These are phyloP conservation scores for Mikania micrantha DNA, from an alignment of 129 eudicot species.

Conservation along the genomic window DNA sequence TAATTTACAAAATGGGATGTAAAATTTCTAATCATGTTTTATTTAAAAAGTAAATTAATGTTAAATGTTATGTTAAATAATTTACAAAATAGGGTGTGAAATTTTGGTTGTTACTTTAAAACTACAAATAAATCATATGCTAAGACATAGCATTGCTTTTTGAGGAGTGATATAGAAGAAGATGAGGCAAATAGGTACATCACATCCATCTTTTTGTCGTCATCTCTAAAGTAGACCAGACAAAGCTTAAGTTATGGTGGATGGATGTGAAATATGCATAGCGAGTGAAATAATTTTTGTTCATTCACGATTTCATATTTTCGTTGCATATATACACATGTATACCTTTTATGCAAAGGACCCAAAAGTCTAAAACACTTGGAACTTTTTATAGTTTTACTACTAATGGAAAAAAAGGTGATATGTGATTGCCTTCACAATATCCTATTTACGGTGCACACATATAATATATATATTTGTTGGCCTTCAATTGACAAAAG, in stretches of 20 bases:
- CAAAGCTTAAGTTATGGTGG: slow-evolving; percentile 18
- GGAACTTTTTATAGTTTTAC: neutral
- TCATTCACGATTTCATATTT: slow-evolving; percentile 7
- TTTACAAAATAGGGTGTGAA: neutral
- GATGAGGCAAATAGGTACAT: slow-evolving; percentile 30
- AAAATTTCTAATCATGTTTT: no score
- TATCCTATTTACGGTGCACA: no score
- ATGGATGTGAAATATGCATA: slow-evolving; percentile 25
- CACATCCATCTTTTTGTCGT: slow-evolving; percentile 23
- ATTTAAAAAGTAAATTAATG: no score
- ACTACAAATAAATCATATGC: neutral
- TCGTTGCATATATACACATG: slow-evolving; percentile 13
- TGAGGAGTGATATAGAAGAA: slow-evolving; percentile 6
- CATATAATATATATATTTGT: no score
- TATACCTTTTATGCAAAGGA: slow-evolving; percentile 16
- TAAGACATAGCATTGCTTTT: neutral
- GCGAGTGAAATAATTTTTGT: neutral
- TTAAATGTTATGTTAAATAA: no score
- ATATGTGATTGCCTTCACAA: neutral
- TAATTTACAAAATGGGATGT: no score
- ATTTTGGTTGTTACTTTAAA: neutral
- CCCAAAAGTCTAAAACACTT: neutral
- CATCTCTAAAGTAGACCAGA: slow-evolving; percentile 26
- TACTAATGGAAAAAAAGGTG: slow-evolving; percentile 4
- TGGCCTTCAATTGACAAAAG: no score